phyloP scores from a whole-genome alignment of 371 early-diverging fungal species.

The Neoconidiobolus thromboides region DNA sequence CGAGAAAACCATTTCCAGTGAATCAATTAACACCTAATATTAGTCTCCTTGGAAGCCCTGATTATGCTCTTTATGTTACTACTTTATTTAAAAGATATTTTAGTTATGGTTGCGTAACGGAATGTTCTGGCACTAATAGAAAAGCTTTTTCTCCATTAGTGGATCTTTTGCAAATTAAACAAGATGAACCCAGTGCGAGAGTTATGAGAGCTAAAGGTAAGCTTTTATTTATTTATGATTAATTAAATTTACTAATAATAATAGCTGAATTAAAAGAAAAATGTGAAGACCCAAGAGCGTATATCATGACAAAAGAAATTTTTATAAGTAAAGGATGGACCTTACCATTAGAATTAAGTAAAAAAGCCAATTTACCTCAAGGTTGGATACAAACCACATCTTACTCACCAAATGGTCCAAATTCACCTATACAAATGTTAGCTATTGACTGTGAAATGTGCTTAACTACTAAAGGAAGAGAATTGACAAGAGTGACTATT shows the following conservation, averaged over 20 bases:
- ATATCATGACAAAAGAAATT: constrained; percentile 24
- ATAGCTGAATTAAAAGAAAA: neutral
- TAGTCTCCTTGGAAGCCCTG: neutral
- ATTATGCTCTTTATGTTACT: neutral
- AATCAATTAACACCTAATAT: neutral
- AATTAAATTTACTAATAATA: constrained; percentile 18
- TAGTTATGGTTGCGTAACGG: constrained; percentile 1
- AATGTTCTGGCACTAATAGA: neutral
- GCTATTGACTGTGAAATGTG: constrained; percentile 73
- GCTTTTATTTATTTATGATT: neutral
- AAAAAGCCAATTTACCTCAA: constrained; percentile 12
- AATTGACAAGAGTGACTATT: constrained; percentile 48
- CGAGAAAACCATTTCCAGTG: constrained; percentile 1
- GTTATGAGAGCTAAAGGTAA: neutral
- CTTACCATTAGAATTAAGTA: constrained; percentile 24
- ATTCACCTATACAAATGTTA: constrained; percentile 20
- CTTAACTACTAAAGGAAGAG: constrained; percentile 22
- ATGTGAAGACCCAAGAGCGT: constrained; percentile 17
- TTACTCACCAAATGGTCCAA: constrained; percentile 13
- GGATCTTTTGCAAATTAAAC: neutral
- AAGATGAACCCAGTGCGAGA: neutral
- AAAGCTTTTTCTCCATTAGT: neutral
- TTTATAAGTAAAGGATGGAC: constrained; percentile 26
- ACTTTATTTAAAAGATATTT: neutral
- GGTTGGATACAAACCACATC: constrained; percentile 30